These are phyloP conservation scores for Tolypocladium endophyticum DNA, from an alignment of 2,329 filamentous ascomycete genomes.

Conservation along the genomic window DNA sequence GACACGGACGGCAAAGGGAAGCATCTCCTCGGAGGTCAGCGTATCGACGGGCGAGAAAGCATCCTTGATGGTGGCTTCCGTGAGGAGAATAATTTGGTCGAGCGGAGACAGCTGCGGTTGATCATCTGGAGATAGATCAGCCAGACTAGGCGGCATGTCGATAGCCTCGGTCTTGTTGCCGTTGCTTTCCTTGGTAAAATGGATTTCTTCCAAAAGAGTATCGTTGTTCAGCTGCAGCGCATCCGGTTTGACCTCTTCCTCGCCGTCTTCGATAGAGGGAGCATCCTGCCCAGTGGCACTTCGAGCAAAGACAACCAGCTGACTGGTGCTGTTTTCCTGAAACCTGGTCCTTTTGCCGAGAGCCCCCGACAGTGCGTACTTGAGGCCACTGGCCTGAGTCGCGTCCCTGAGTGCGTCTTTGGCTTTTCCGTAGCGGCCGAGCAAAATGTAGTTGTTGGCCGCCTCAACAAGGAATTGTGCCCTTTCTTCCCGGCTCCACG, in stretches of 20 bases:
- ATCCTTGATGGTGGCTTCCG: slow-evolving; percentile 81
- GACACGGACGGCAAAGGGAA: slow-evolving; percentile 84
- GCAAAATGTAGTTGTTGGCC: slow-evolving; percentile 72
- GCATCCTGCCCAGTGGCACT: slow-evolving; percentile 40
- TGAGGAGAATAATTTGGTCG: slow-evolving; percentile 84
- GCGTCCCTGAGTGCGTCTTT: slow-evolving; percentile 60
- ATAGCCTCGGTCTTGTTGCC: slow-evolving; percentile 23
- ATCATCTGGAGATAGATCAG: slow-evolving; percentile 59
- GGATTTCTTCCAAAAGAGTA: slow-evolving; percentile 78
- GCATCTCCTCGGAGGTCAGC: slow-evolving; percentile 83
- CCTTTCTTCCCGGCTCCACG: slow-evolving; percentile 38
- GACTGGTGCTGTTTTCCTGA: slow-evolving; percentile 71
- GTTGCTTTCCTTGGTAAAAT: slow-evolving; percentile 53
- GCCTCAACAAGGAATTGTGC: slow-evolving; percentile 71
- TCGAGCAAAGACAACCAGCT: slow-evolving; percentile 82
- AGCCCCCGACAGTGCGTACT: slow-evolving; percentile 74
- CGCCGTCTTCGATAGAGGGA: slow-evolving; percentile 9
- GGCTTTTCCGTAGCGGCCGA: slow-evolving; percentile 71
- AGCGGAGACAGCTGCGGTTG: slow-evolving; percentile 75
- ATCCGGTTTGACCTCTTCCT: slow-evolving; percentile 39
- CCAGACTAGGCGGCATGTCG: slow-evolving; percentile 49
- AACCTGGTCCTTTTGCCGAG: slow-evolving; percentile 78
- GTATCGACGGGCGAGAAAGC: slow-evolving; percentile 73
- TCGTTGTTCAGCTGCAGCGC: slow-evolving; percentile 81
- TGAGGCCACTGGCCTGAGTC: slow-evolving; percentile 55